Base-by-base conservation (phyloP, 1,139 yeast species). In the Williopsis jadinii region DNA sequence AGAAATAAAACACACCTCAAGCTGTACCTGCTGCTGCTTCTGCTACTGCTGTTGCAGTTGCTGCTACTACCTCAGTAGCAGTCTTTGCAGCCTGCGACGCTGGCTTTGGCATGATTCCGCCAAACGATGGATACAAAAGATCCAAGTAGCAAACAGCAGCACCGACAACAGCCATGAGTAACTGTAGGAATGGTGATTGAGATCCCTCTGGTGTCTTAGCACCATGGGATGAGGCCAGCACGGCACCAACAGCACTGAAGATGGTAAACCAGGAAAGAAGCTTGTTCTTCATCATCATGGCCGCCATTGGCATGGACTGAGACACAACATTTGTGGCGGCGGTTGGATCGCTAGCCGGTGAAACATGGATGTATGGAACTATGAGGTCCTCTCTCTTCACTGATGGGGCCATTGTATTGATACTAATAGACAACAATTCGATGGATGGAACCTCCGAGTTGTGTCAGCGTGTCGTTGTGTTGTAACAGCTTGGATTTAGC, bases 241-340 rank as follows among this genome's bases (percentile, higher is more conserved):
- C 59, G 1, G 73, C 50, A 50, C 68, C 71, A 11, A 71, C 50
- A 3, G 74, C 61, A 44, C 71, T 59, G 46, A 71, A 66, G 36
- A 72, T 53, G 19, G 76, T 51, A 9, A 73, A 60, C 76, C 77
- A 72, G 9, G 76, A 67, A 48, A 72, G 62, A 55, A 71, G 54
- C 41, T 52, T 55, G 45, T 51, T 52, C 46, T 62, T 67, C 67
- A 72, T 62, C 56, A 73, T 71, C 79, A 79, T 77, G 36, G 84
- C 84, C 9, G 81, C 80, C 82, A 79, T 76, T 32, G 85, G 84
- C 64, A 78, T 71, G 14, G 81, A 68, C 58, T 78, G 84, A 28
- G 77, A 68, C 32, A 79, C 61, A 56, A 71, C 62, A 32, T 71
- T 64, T 3, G 72, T 57, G 13, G 71, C 68, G 38, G 73, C 69